Base-by-base conservation (phyloP, 2,329 filamentous ascomycete species). In the Fusarium nurragi region DNA sequence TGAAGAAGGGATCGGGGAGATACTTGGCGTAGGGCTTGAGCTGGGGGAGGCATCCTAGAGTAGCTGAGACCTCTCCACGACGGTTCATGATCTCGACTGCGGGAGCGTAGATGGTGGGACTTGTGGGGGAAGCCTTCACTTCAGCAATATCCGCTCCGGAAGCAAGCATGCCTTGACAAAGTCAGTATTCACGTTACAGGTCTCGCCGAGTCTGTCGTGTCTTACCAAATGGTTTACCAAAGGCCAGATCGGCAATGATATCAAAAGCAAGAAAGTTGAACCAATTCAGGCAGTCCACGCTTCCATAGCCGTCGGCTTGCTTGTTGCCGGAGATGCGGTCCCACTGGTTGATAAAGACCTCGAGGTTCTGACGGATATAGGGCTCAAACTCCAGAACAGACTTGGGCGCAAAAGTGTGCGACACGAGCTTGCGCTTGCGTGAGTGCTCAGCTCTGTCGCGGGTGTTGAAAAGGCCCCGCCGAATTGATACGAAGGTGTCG, bases 61-160 rank as follows among this genome's bases (percentile, higher is more conserved):
- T 88, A 10, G 88, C 91, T 4, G 90, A 94, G 23, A 97, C 92
- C 74, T 97, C 93, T 49, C 93, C 94, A 36, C 93, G 85, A 12
- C 93, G 87, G 79, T 97, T 97, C 65, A 97, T 83, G 12, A 97
- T 94, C 77, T 97, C 89, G 56, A 97, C 92, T n/a, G 93, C 94
- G 1, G 90, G 86, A 0, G 90, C 90, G 70, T 90, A 92, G 32
- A 86, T 86, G 9, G 90, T 84, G 4, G 86, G 81, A 3, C 84
- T 81, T 63, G 87, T 81, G 0, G 88, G 86, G 0, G 83, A 84
- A 60, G 79, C 78, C 37, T 88, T 85, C 43, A 94, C 87, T 75
- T 94, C 91, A 8, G 91, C 90, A 40, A 92, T 83, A 75, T 96
- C 92, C 53, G 84, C 85, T 19, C 91, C 92, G 60, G 88, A 86